Evolutionary conservation across 106 monocot species (phyloP).

Genomic region (Dactylorhiza incarnata): DNA sequence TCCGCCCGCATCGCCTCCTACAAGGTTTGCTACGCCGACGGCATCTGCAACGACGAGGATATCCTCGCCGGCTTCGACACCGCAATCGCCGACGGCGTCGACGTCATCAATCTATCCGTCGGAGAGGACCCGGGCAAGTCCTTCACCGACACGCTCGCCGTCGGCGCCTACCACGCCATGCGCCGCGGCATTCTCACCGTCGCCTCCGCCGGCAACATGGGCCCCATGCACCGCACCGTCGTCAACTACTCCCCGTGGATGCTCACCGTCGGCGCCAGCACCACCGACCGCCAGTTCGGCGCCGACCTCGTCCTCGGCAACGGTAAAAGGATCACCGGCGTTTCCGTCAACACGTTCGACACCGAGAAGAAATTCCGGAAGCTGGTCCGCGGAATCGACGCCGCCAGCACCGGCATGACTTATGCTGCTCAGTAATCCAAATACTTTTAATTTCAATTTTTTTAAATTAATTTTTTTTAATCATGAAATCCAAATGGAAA

Average conservation of each 20-base stretch:
- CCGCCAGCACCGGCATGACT: background rate
- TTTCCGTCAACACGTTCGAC: background rate
- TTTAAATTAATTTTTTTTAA: too few species aligned
- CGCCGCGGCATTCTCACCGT: conserved; percentile 22
- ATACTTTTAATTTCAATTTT: background rate
- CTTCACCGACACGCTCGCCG: conserved; percentile 17
- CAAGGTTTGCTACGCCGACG: conserved; percentile 28
- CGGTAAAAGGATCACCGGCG: conserved; percentile 6
- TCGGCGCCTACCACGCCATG: conserved; percentile 39
- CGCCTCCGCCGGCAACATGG: conserved; percentile 29
- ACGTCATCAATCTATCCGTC: conserved; percentile 16
- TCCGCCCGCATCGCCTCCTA: conserved; percentile 22
- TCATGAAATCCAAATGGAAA: too few species aligned
- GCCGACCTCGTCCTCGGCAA: conserved; percentile 7
- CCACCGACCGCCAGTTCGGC: conserved; percentile 14
- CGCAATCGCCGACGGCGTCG: conserved; percentile 22
- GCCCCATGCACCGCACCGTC: conserved; percentile 9
- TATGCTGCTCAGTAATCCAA: background rate
- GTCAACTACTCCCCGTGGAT: conserved; percentile 35
- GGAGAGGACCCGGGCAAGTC: conserved; percentile 12
- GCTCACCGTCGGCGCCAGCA: conserved; percentile 23
- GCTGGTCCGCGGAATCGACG: background rate
- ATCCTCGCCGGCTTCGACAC: conserved; percentile 16
- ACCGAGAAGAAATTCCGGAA: background rate
- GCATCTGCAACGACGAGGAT: conserved; percentile 8